Evolutionary conservation across 768 basidiomycete species (phyloP).

Genomic region (Mycena haematopus): DNA sequence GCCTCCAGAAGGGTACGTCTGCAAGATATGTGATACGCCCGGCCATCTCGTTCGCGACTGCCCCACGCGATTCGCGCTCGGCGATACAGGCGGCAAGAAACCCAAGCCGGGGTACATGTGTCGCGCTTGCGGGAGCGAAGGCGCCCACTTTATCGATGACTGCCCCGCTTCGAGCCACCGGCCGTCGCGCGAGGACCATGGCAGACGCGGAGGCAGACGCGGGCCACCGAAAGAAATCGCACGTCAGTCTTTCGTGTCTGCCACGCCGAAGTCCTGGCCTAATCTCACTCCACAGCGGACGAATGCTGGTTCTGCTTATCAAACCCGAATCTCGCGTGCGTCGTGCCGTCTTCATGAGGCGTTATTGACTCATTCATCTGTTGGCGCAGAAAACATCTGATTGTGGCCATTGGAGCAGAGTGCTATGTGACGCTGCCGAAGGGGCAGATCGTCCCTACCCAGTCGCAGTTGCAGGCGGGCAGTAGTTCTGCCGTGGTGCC

Average conservation of each 20-base stretch:
- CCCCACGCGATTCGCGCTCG: constrained; percentile 76
- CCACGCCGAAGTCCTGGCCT: constrained; percentile 15
- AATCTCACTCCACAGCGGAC: constrained; percentile 59
- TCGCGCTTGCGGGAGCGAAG: constrained; percentile 85
- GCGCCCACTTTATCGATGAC: constrained; percentile 82
- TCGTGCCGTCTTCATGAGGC: constrained; percentile 20
- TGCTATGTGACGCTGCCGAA: constrained; percentile 97
- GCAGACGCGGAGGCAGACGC: constrained; percentile 50
- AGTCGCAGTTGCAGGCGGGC: constrained; percentile 38
- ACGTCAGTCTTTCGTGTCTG: constrained; percentile 54
- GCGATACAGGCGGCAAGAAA: constrained; percentile 84
- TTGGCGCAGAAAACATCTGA: constrained; percentile 76
- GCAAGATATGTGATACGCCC: constrained; percentile 80
- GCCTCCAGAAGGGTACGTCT: constrained; percentile 86
- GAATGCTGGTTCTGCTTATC: constrained; percentile 99
- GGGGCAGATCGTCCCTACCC: constrained; percentile 90
- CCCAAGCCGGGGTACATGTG: constrained; percentile 90
- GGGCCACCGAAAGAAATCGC: constrained; percentile 79
- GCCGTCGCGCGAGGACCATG: constrained; percentile 40
- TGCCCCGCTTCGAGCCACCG: constrained; percentile 75
- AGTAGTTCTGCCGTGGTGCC: constrained; percentile 67
- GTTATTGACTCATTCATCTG: neutral
- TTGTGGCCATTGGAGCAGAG: constrained; percentile 91
- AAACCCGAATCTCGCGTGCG: constrained; percentile 88
- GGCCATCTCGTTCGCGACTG: constrained; percentile 92